A percentile compares a stretch with the other conserved stretches of the same genome.
Conservation (phyloP, 441 rosid species). For the Daphne laureola region DNA sequence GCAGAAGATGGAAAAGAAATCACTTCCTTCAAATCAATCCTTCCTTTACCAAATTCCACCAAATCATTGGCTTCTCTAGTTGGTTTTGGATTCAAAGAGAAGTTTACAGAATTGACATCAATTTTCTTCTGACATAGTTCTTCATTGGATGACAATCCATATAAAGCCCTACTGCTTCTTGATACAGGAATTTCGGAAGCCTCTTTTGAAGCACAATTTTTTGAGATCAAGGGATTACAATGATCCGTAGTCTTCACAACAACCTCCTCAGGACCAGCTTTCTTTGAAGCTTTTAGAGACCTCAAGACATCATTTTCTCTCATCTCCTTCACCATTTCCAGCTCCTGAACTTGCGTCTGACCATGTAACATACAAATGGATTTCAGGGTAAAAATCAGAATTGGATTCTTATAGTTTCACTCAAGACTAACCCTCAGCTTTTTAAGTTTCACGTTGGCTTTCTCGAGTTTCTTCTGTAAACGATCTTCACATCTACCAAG, state of each 20-base stretch:
- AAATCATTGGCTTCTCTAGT: constrained; percentile 11
- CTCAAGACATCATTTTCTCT: constrained; percentile 59
- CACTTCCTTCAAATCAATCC: constrained; percentile 18
- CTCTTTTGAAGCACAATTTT: constrained; percentile 17
- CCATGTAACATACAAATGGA: constrained; percentile 11
- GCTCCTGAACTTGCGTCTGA: constrained; percentile 62
- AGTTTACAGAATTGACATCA: constrained; percentile 15
- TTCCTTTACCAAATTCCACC: constrained; percentile 8
- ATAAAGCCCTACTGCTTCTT: constrained; percentile 18
- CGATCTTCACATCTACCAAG: constrained; percentile 82
- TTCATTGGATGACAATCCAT: constrained; percentile 17
- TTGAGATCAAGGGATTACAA: constrained; percentile 17
- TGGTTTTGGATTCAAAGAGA: constrained; percentile 2
- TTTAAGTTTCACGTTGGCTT: constrained; percentile 58
- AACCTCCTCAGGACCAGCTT: constrained; percentile 13
- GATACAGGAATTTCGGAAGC: constrained; percentile 14
- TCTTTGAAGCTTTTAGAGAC: constrained; percentile 44
- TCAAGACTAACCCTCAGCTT: constrained; percentile 48
- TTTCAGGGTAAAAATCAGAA: constrained; percentile 4
- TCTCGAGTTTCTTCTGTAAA: constrained; percentile 53
- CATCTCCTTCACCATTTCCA: constrained; percentile 47
- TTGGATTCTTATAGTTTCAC: constrained; percentile 4
- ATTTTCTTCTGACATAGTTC: constrained; percentile 12
- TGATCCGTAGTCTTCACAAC: constrained; percentile 9
- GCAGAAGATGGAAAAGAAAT: constrained; percentile 20